Percentiles rank a stretch among this genome's conserved stretches.
phyloP scores from a whole-genome alignment of 1,284 basidiomycete species.

The Tilletiaria anomala region DNA sequence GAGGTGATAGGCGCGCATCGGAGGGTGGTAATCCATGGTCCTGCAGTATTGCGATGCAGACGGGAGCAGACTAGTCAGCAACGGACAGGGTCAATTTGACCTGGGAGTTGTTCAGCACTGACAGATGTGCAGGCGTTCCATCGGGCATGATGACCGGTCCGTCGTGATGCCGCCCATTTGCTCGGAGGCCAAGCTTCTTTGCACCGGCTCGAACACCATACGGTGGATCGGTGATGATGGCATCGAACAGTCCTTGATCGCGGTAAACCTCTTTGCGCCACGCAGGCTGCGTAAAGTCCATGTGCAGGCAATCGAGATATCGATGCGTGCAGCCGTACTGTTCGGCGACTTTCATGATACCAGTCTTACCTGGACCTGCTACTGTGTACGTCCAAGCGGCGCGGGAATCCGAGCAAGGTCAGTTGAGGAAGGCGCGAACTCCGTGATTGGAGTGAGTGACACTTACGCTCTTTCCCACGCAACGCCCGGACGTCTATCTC shows the following conservation, averaged over 20 bases:
- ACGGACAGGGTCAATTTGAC: neutral
- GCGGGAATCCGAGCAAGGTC: no score
- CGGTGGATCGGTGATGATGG: constrained; percentile 50
- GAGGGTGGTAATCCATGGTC: constrained; percentile 43
- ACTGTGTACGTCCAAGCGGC: no score
- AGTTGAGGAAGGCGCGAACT: neutral
- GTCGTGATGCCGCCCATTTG: constrained; percentile 36
- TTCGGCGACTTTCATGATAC: constrained; percentile 61
- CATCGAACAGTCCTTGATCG: constrained; percentile 62
- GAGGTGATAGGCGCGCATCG: constrained; percentile 84
- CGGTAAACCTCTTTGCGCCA: constrained; percentile 48
- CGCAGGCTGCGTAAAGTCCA: constrained; percentile 76
- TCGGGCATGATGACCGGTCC: constrained; percentile 35
- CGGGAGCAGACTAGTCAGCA: constrained; percentile 4
- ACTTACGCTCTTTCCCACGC: constrained; percentile 59
- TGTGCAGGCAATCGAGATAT: constrained; percentile 72
- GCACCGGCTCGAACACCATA: constrained; percentile 94
- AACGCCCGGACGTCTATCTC: constrained; percentile 97
- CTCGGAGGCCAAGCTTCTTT: constrained; percentile 67
- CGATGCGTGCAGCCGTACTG: constrained; percentile 67
- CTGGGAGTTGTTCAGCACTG: neutral
- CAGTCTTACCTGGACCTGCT: no score
- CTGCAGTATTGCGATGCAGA: neutral
- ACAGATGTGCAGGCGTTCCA: constrained; percentile 21
- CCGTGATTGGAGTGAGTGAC: neutral